phyloP scores from a whole-genome alignment of 2,329 filamentous ascomycete species.

The Stachybotrys echinatus region DNA sequence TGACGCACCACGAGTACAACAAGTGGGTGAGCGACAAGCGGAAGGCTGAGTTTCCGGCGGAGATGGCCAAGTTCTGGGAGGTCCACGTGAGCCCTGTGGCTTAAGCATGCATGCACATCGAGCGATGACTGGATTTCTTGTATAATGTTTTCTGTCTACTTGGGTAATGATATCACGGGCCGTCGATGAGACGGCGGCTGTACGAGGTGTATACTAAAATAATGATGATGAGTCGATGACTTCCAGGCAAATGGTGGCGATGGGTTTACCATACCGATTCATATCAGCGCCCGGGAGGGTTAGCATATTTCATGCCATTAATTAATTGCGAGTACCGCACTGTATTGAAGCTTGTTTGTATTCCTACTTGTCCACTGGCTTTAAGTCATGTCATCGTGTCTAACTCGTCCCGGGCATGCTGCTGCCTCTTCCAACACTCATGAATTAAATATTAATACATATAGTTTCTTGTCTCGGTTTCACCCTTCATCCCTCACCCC shows the following conservation, averaged over 20 bases:
- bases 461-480: not conserved
- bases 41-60: conserved; percentile 21
- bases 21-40: conserved; percentile 33
- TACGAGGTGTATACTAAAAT: not conserved
- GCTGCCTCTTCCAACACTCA: not conserved
- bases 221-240: not conserved
- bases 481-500: conserved; percentile 7
- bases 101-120: not conserved
- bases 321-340: too few relatives aligned
- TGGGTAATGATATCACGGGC: not conserved
- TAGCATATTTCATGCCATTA: too few relatives aligned
- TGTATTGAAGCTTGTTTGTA: not conserved
- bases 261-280: too few relatives aligned
- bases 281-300: too few relatives aligned
- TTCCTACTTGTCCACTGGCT: not conserved
- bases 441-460: not conserved
- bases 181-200: not conserved
- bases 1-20: conserved; percentile 34
- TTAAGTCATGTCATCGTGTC: too few relatives aligned
- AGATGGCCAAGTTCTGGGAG: conserved; percentile 34
- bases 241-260: too few relatives aligned
- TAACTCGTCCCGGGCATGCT: not conserved
- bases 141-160: not conserved
- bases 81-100: conserved; percentile 30
- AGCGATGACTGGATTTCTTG: too few relatives aligned